Evolutionary conservation across 2,329 filamentous ascomycete genomes (phyloP).

Genomic region (Daldinia sp.): DNA sequence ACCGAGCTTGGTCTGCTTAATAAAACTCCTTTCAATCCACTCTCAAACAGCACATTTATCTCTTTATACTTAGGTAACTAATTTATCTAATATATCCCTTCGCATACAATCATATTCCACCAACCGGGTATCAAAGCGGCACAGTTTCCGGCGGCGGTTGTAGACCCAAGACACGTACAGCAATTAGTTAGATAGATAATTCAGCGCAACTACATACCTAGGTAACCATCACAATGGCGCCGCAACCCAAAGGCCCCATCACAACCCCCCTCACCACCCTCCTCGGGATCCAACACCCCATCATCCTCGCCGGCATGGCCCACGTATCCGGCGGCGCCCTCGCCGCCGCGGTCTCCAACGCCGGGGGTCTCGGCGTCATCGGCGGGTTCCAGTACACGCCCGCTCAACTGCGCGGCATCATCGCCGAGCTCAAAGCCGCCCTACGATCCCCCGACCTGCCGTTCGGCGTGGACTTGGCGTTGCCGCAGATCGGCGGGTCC

Average conservation of each 20-base stretch:
- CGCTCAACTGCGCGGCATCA: conserved; percentile 79
- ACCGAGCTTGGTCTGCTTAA: background rate
- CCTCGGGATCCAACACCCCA: conserved; percentile 86
- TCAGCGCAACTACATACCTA: background rate
- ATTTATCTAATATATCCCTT: background rate
- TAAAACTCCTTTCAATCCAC: background rate
- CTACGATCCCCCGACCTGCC: conserved; percentile 76
- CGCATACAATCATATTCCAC: background rate
- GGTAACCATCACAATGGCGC: conserved; percentile 53
- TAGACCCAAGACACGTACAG: background rate
- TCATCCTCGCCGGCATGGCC: conserved; percentile 95
- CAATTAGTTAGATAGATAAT: background rate
- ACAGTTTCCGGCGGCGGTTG: background rate
- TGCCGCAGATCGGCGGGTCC: conserved; percentile 86
- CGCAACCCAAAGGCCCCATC: conserved; percentile 63
- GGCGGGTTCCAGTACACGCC: conserved; percentile 80
- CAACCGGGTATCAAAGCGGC: background rate
- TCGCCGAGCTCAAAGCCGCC: conserved; percentile 85
- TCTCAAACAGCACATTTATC: background rate
- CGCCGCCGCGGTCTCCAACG: conserved; percentile 88
- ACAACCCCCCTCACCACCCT: conserved; percentile 82
- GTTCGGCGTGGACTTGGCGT: conserved; percentile 91
- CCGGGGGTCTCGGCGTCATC: conserved; percentile 84
- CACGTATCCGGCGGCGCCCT: conserved; percentile 82
- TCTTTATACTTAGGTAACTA: background rate